Base-by-base conservation (phyloP, 305 asterid genomes). In the Petunia hybrid region DNA sequence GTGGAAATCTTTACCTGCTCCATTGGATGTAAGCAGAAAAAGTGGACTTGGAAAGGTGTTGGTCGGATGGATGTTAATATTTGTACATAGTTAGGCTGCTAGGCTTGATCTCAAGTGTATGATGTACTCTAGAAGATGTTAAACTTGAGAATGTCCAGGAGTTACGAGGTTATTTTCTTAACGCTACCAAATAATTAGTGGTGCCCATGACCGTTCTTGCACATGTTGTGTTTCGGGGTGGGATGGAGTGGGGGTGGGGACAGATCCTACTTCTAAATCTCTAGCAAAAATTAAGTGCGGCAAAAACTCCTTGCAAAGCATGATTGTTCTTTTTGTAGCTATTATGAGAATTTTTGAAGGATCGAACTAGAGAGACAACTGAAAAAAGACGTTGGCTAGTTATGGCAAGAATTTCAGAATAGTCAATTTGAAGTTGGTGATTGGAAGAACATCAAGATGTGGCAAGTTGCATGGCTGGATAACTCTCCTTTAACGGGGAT, bases 371-470 rank as follows among this genome's bases (percentile, higher is more conserved):
- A 61, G 4, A 31, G 41, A 57, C 39, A 76, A 39, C 35, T 40
- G 36, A 43, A 14, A 39, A 66, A 66, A 22, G 31, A 40, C 51
- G 14, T 6, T 66, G 51, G 36, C 73, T 39, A 40, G 6, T 12
- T 63, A 36, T 57, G 46, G 51, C 31, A 56, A 81, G 64, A 76
- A 22, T 40, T 76, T 64, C 68, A 64, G 46, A 22, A 61, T 14
- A 13, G 31, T 67, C 77, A 35, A 36, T 63, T 36, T 63, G 43
- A 36, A 63, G 69, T 10, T 63, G 5, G 7, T 36, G 69, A 63
- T 63, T 63, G n/a, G 16, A 63, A 63, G 69, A 63, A 63, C 69
- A 36, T 63, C 69, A 63, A 63, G 16, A 63, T 63, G 16, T 36
- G 69, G 69, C 16, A 63, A 43, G 16, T 35, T 3, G n/a, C 6